A percentile compares a stretch with the other conserved stretches of the same genome.
phyloP scores from a whole-genome alignment of 1,139 yeast species.

The Nakaseomyces glabratus region DNA sequence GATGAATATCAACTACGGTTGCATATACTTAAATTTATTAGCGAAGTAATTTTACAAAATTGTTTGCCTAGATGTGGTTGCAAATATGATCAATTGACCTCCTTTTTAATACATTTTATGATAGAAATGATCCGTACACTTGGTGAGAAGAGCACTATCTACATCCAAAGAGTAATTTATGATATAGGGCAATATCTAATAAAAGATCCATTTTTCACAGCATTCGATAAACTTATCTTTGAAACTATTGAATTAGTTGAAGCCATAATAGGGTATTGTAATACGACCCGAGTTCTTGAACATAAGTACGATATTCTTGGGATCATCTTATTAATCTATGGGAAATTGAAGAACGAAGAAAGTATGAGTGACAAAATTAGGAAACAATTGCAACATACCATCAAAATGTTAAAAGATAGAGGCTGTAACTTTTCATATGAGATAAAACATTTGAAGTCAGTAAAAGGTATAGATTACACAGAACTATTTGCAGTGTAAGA shows the following conservation, averaged over 20 bases:
- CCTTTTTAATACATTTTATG: slow-evolving; percentile 11
- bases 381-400: background rate
- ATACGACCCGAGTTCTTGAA: slow-evolving; percentile 17
- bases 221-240: slow-evolving; percentile 13
- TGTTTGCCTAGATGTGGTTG: slow-evolving; percentile 23
- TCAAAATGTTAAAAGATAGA: background rate
- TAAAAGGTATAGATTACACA: slow-evolving; percentile 6
- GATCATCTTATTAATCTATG: slow-evolving; percentile 16
- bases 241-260: slow-evolving; percentile 13
- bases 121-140: background rate
- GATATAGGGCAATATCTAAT: slow-evolving; percentile 25
- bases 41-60: slow-evolving; percentile 22
- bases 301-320: slow-evolving; percentile 26
- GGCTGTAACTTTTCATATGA: slow-evolving; percentile 1
- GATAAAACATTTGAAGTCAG: background rate
- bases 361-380: background rate
- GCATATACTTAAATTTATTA: slow-evolving; percentile 15
- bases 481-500: background rate
- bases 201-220: slow-evolving; percentile 24
- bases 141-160: slow-evolving; percentile 4
- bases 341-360: slow-evolving; percentile 23
- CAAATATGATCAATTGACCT: slow-evolving; percentile 18
- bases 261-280: slow-evolving; percentile 11
- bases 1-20: slow-evolving; percentile 9
- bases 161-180: slow-evolving; percentile 23